Percentiles rank a stretch among this genome's conserved stretches.
Conservation (phyloP, 495 filamentous ascomycete genomes). For the Pyrenula massariospora region DNA sequence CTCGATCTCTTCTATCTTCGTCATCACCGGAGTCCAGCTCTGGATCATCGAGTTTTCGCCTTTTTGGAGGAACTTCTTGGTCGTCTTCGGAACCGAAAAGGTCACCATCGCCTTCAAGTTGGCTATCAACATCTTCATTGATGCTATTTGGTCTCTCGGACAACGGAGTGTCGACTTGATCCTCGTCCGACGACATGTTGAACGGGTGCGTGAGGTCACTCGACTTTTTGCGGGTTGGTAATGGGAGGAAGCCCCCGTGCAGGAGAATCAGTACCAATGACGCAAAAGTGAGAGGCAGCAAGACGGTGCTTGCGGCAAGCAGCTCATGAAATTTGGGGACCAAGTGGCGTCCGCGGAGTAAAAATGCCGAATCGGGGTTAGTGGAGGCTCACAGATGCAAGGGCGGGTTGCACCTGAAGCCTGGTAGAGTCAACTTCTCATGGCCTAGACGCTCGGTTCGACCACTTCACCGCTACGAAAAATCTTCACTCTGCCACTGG, state of each 20-base stretch:
- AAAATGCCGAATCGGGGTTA: neutral
- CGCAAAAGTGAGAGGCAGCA: no score
- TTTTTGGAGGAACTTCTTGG: conserved; percentile 4
- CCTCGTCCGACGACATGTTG: conserved; percentile 1
- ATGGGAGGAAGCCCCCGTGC: no score
- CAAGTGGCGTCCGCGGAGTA: neutral
- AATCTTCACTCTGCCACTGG: no score
- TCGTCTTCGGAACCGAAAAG: conserved; percentile 49
- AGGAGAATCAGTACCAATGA: no score
- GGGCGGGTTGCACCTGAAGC: neutral
- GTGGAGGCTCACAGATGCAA: neutral
- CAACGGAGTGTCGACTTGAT: neutral
- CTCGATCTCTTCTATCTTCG: conserved; percentile 42
- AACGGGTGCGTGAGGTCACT: no score
- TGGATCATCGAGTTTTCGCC: conserved; percentile 53
- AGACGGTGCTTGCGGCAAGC: no score
- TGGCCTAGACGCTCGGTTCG: neutral
- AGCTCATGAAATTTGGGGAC: no score
- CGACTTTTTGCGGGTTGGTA: no score
- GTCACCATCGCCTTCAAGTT: conserved; percentile 38
- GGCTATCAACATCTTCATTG: conserved; percentile 6
- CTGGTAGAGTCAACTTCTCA: neutral
- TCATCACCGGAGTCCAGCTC: conserved; percentile 78
- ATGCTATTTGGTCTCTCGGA: conserved; percentile 2
- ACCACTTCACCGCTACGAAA: neutral